These are phyloP conservation scores for Blastomyces emzantsi DNA, from an alignment of 2,329 filamentous ascomycete genomes.

Conservation along the genomic window DNA sequence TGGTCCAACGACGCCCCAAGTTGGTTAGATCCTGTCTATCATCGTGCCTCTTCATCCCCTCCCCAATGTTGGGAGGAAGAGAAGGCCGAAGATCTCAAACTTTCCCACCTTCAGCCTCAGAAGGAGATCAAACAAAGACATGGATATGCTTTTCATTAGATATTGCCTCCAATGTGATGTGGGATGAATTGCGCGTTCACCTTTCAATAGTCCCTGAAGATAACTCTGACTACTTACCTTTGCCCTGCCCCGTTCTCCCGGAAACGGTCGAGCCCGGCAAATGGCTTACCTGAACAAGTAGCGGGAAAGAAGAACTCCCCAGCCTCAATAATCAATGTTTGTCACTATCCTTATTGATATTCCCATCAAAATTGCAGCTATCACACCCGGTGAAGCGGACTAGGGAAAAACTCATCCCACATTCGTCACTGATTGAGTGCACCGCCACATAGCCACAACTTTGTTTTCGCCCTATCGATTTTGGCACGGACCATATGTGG, in stretches of 20 bases:
- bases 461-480: background rate
- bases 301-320: background rate
- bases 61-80: background rate
- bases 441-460: constrained; percentile 8
- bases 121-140: background rate
- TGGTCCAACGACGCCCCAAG: background rate
- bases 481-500: constrained; percentile 2
- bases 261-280: background rate
- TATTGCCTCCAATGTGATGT: background rate
- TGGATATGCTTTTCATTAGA: background rate
- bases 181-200: background rate
- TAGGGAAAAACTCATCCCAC: background rate
- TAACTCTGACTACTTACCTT: background rate
- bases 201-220: background rate
- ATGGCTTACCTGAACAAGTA: constrained; percentile 2
- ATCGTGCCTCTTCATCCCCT: background rate
- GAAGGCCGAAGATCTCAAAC: background rate
- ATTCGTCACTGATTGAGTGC: background rate
- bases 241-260: background rate
- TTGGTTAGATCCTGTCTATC: background rate
- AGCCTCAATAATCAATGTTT: background rate
- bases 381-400: background rate
- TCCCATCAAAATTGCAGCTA: background rate
- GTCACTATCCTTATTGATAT: background rate
- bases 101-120: background rate